phyloP scores from a whole-genome alignment of 2,329 filamentous ascomycete species.

The Teratosphaeria epicoccoides region DNA sequence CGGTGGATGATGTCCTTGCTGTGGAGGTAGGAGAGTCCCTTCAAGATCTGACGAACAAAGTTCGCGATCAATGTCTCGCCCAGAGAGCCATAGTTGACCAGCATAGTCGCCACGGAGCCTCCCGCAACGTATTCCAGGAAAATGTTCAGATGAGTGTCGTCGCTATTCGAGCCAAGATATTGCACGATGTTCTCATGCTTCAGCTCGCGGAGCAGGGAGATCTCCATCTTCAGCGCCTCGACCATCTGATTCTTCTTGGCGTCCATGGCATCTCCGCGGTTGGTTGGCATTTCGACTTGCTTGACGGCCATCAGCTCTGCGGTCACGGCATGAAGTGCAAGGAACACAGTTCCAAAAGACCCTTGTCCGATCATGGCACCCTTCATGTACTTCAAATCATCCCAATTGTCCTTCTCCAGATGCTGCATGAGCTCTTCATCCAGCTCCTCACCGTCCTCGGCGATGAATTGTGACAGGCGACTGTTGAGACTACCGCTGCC shows the following conservation, averaged over 20 bases:
- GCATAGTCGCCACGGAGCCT: conserved; percentile 95
- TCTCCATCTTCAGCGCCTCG: conserved; percentile 91
- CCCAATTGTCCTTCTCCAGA: conserved; percentile 84
- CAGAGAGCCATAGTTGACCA: conserved; percentile 93
- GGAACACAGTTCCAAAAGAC: conserved; percentile 90
- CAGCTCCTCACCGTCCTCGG: conserved; percentile 81
- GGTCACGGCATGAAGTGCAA: conserved; percentile 89
- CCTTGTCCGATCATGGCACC: conserved; percentile 93
- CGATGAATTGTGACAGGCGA: conserved; percentile 69
- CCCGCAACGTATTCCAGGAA: conserved; percentile 98
- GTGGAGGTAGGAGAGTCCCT: conserved; percentile 86
- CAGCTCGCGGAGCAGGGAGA: conserved; percentile 82
- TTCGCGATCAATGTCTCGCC: conserved; percentile 88
- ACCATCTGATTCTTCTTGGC: conserved; percentile 97
- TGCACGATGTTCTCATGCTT: conserved; percentile 97
- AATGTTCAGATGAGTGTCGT: conserved; percentile 90
- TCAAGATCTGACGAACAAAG: conserved; percentile 91
- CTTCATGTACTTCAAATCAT: conserved; percentile 99
- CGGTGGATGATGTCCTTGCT: conserved; percentile 93
- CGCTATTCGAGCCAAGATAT: conserved; percentile 89
- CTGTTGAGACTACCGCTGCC: conserved; percentile 62
- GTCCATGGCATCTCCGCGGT: conserved; percentile 66
- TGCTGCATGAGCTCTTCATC: conserved; percentile 87
- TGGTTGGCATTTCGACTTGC: conserved; percentile 85
- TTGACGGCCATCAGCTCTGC: conserved; percentile 97